Evolutionary conservation across 306 rosid genomes (phyloP), one percentile per base, ranked within the genome.

Genomic region (Rosa lucieae): DNA sequence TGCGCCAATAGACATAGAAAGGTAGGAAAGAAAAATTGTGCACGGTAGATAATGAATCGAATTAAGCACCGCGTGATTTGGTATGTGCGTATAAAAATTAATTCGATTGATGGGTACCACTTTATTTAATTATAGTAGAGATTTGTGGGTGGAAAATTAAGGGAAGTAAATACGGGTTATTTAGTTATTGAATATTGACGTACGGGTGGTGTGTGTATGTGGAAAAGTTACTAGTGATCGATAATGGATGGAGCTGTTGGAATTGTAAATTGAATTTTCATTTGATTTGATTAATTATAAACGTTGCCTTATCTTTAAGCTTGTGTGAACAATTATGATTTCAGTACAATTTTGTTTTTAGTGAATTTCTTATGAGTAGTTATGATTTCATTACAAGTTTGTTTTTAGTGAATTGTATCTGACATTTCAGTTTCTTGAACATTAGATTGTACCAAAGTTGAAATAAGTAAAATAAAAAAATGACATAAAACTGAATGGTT

Each of bases 1-100:
- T 63, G 72, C 20, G 72, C 88, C 18, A 66, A 86, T 4, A 1
- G 89, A 89, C 72, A 87, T 88, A 39, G 92, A 85, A 78, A 90
- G 93, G 86, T 92, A 90, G 85, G 23, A 42, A 4, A 8, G 9
- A 5, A 1, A 47, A 18, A 10, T 8, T 1, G 58, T 6, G 43
- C 42, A 32, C 15, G 15, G 68, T 9, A 40, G 49, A 43, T 70
- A n/a, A 4, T 26, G 67, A 29, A 62, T 12, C 29, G 1, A 55
- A 20, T 56, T 8, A 23, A 59, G 66, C 37, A 10, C 11, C 20
- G 67, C 48, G 85, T 52, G 73, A 56, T 80, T 75, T 1, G 65
- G 74, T 65, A 51, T 69, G 67, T 3, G 18, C 66, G 85, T 79
- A 61, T 59, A 72, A 11, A 32, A 32, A 74, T 62, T 48, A 18